These are phyloP conservation scores for Porcisia hertigi DNA, from an alignment of 208 protist genomes.

Conservation along the genomic window DNA sequence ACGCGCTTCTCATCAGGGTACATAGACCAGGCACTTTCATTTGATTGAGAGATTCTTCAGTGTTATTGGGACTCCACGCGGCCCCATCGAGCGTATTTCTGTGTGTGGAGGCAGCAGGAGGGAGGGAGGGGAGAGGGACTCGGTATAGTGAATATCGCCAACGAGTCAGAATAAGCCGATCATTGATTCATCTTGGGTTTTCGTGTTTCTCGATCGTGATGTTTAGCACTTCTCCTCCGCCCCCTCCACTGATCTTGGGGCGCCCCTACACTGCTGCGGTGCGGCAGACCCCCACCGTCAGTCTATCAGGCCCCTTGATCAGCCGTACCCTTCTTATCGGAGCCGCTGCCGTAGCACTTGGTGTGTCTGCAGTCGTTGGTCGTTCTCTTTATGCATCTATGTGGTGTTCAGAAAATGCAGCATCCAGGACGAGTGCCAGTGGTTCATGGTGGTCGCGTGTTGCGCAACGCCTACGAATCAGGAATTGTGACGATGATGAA, in stretches of 20 bases:
- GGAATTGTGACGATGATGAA: constrained; percentile 18
- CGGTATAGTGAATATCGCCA: neutral
- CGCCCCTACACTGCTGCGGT: constrained; percentile 9
- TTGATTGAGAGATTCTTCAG: neutral
- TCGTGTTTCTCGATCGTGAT: constrained; percentile 7
- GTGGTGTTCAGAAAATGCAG: neutral
- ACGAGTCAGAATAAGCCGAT: neutral
- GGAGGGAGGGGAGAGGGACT: neutral
- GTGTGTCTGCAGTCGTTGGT: constrained; percentile 19
- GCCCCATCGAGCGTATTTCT: neutral
- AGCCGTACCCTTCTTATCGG: neutral
- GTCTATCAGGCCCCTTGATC: neutral
- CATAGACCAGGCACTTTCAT: neutral
- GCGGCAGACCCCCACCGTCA: neutral
- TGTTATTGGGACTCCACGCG: neutral
- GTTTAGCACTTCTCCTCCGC: constrained; percentile 10
- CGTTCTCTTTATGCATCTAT: constrained; percentile 9
- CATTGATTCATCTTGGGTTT: neutral
- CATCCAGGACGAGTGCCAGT: neutral
- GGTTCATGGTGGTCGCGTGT: constrained; percentile 20
- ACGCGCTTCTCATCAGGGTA: neutral
- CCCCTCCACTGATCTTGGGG: neutral
- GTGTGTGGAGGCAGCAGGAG: neutral
- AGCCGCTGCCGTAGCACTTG: constrained; percentile 10
- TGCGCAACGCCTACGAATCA: neutral